phyloP scores from a whole-genome alignment of 768 basidiomycete genomes.

The Lactarius vividus region DNA sequence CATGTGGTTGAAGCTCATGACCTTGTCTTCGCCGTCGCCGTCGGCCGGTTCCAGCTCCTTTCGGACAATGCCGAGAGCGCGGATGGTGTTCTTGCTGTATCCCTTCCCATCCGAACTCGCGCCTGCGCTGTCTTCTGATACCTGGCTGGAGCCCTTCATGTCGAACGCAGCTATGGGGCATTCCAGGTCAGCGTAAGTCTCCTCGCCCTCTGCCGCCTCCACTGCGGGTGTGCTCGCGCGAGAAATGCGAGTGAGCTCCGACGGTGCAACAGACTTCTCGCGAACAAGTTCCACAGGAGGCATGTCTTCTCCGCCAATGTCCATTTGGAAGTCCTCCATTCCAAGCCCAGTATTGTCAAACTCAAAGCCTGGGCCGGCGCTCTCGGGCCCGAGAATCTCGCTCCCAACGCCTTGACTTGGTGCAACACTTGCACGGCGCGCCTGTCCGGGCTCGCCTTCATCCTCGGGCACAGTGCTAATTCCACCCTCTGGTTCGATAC shows the following conservation, averaged over 20 bases:
- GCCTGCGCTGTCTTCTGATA: slow-evolving; percentile 37
- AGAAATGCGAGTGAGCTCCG: slow-evolving; percentile 58
- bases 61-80: slow-evolving; percentile 74
- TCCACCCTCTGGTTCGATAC: slow-evolving; percentile 45
- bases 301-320: slow-evolving; percentile 51
- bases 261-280: slow-evolving; percentile 49
- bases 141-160: slow-evolving; percentile 50
- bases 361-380: slow-evolving; percentile 42
- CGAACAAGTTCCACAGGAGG: slow-evolving; percentile 40
- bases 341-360: slow-evolving; percentile 56
- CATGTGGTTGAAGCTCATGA: slow-evolving; percentile 74
- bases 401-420: slow-evolving; percentile 54
- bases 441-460: slow-evolving; percentile 70
- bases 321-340: slow-evolving; percentile 72
- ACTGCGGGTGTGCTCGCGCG: slow-evolving; percentile 63
- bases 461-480: slow-evolving; percentile 30
- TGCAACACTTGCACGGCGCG: slow-evolving; percentile 65
- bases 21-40: slow-evolving; percentile 49
- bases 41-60: slow-evolving; percentile 60
- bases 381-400: slow-evolving; percentile 48
- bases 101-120: slow-evolving; percentile 61
- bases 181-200: slow-evolving; percentile 61
- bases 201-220: slow-evolving; percentile 62
- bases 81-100: slow-evolving; percentile 87
- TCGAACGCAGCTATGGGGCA: slow-evolving; percentile 87